Base-by-base conservation (phyloP, 805 yeast genomes). In the Candida silvicultrix region DNA sequence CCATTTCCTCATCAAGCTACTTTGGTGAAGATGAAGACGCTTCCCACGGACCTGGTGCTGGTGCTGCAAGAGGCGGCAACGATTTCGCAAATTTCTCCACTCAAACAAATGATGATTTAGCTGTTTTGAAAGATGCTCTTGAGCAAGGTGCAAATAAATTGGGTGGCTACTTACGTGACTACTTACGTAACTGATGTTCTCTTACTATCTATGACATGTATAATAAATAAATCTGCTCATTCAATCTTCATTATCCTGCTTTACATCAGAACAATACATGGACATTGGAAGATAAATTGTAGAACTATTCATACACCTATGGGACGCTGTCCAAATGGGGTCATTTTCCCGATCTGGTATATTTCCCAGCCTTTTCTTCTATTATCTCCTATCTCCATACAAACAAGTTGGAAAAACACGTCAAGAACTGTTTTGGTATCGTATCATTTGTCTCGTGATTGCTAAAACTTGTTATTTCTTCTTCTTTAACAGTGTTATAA, bases 81-180 rank as follows among this genome's bases (percentile, higher is more conserved):
- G 81, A 81, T 46, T 68, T 85, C 47, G 89, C 80, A 38, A 78
- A 82, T 51, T 81, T 87, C 59, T 74, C 83, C 44, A 81, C 83
- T 42, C 81, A 84, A 47, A 83, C 92, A n/a, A 83, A 82, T 56
- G 96, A 94, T 59, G 99, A 94, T 66, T 71, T 94, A 62, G 89
- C 85, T 42, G 89, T 83, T 47, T 69, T 94, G 60, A 89, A 87
- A 69, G 96, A 88, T 65, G 97, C 89, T 15, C 75, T 94, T 52
- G 98, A 92, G 66, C 86, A 81, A 54, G 98, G 98, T 48, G 98
- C 97, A 21, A 85, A 83, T 60, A 89, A 87, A 67, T 71, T 92
- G 46, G 88, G 95, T 25, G 85, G 83, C 25, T 81, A 85, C 62
- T 72, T 94, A 70, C 80, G 98, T 58, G 97, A 92, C 61, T 89